Base-by-base conservation (phyloP, 2,329 filamentous ascomycete species). In the Talaromyces sp. region DNA sequence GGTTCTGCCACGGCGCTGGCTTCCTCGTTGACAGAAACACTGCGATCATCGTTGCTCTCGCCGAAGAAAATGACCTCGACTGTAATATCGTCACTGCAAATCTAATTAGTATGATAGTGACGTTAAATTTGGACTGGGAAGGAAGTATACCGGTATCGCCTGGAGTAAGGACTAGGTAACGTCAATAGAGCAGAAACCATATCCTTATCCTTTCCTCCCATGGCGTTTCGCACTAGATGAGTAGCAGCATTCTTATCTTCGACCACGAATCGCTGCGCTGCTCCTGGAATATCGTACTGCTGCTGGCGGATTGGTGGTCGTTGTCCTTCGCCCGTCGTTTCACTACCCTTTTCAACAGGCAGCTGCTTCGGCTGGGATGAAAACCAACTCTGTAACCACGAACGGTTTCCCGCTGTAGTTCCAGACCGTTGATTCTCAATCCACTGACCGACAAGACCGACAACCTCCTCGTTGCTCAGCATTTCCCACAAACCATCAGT, bases 31-130 rank as follows among this genome's bases (percentile, higher is more conserved):
- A 96, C 75, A 5, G 89, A 85, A 5, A 98, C 89, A 65, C 89
- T 88, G 40, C 93, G 92, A 33, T 84, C 89, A 73, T 88, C 88
- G 59, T 88, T 72, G 40, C 89, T 86, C 68, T 96, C 87, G 63
- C 95, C 95, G 70, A 99, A 99, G 83, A 99, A 99, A 72, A 99
- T 96, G 64, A 99, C 95, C 76, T 99, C 92, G 16, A 99, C 94
- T 0, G 95, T 99, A 65, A 99, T 80, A 73, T 99, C 95, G 73
- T 99, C 95, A 68, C 92, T 94, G 63, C 93, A 63, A 76, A 71
- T 55, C 16, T 28, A 18, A 33, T 58, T 23, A 47, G 36, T 40
- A 30, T 42, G 40, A 30, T 28, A 44, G 23, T 18, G 40, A 14
- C 47, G 5, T 27, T 18, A 8, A 33, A 31, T 33, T 23, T 55